Conservation (phyloP, 345 rosid species). For the Citrus mangshanensis region DNA sequence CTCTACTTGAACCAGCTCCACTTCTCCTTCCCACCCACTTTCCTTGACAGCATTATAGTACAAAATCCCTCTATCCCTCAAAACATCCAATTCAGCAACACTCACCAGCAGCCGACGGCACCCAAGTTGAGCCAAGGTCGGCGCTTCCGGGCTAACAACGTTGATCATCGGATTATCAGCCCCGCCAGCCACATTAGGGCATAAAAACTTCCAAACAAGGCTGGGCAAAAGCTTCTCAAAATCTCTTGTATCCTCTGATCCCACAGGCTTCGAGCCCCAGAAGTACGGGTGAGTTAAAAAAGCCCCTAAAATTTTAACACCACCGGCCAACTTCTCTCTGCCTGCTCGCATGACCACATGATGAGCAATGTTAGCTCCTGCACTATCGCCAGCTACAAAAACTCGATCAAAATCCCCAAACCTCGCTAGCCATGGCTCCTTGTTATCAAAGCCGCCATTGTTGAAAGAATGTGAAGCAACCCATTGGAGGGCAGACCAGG, state of each 20-base stretch:
- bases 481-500: constrained; percentile 44
- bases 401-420: constrained; percentile 35
- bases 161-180: constrained; percentile 40
- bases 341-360: constrained; percentile 31
- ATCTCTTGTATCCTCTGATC: constrained; percentile 17
- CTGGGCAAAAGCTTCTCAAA: neutral
- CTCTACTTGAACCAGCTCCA: constrained; percentile 28
- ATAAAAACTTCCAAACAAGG: constrained; percentile 27
- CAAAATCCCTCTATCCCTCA: constrained; percentile 32
- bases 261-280: constrained; percentile 48
- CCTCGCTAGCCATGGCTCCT: constrained; percentile 38
- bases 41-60: constrained; percentile 31
- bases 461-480: constrained; percentile 26
- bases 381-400: constrained; percentile 41
- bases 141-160: constrained; percentile 25
- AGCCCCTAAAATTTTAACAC: constrained; percentile 29
- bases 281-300: constrained; percentile 42
- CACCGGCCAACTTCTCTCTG: constrained; percentile 15
- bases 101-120: constrained; percentile 34
- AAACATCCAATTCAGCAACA: constrained; percentile 31
- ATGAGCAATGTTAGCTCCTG: constrained; percentile 44
- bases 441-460: neutral
- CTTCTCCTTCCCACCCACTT: constrained; percentile 40
- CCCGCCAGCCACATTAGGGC: constrained; percentile 26
- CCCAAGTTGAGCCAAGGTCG: constrained; percentile 26